phyloP scores from a whole-genome alignment of 345 rosid genomes.

The Nasturtium officinale region DNA sequence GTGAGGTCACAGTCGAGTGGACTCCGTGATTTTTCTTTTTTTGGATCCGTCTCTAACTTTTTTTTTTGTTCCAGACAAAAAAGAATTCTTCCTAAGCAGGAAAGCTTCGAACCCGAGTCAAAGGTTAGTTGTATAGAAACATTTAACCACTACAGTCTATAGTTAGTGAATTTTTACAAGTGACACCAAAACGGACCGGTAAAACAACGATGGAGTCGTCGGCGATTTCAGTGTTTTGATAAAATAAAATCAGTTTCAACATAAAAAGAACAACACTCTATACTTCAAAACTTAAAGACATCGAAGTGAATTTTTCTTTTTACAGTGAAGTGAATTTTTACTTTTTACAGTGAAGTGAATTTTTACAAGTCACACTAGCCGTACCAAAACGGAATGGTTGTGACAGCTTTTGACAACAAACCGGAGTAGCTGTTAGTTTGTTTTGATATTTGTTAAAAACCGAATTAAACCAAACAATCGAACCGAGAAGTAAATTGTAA shows the following conservation, averaged over 20 bases:
- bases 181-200: background rate
- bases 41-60: background rate
- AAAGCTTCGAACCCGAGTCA: conserved; percentile 27
- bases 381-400: conserved; percentile 3
- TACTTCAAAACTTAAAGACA: background rate
- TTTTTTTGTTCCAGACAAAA: background rate
- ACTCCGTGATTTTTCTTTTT: background rate
- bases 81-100: no score
- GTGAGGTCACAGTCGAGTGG: conserved; percentile 10
- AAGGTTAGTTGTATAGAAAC: background rate
- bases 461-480: conserved; percentile 24
- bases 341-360: background rate
- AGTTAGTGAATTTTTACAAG: background rate
- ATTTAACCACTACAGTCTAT: background rate
- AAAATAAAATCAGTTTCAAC: no score
- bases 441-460: conserved; percentile 20
- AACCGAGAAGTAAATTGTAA: conserved; percentile 31
- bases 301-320: no score
- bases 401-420: background rate
- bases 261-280: background rate
- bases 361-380: background rate
- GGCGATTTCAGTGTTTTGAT: background rate
- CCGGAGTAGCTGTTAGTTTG: background rate
- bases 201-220: no score
- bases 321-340: no score